Evolutionary conservation across 805 yeast species (phyloP).

Genomic region (Lipomyces orientalis): DNA sequence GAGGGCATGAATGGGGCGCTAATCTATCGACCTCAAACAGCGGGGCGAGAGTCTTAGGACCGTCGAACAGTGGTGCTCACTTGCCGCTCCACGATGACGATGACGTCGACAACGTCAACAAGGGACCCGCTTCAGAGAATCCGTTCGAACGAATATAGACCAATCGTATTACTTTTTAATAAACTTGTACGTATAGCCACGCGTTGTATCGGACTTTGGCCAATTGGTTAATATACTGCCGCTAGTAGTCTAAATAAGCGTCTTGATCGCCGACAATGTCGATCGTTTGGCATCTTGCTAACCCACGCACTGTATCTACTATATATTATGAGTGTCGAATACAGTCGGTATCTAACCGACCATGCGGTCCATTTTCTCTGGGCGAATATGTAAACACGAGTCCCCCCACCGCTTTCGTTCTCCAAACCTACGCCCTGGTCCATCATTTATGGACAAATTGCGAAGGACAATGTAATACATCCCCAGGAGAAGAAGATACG

Average conservation of each 20-base stretch:
- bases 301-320: background rate
- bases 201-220: background rate
- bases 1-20: background rate
- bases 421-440: too few relatives aligned
- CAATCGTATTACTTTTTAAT: too few relatives aligned
- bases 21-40: constrained; percentile 1
- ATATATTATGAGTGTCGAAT: too few relatives aligned
- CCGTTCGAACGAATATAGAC: background rate
- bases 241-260: too few relatives aligned
- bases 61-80: background rate
- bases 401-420: too few relatives aligned
- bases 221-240: background rate
- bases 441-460: too few relatives aligned
- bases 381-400: too few relatives aligned
- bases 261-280: too few relatives aligned
- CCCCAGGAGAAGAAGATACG: background rate
- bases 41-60: background rate
- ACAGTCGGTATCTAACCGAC: too few relatives aligned
- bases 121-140: background rate
- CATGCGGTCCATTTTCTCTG: too few relatives aligned
- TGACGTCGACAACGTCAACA: background rate
- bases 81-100: background rate
- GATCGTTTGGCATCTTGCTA: too few relatives aligned
- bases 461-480: background rate
- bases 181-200: background rate